These are phyloP conservation scores for Clavispora asparagi DNA, from an alignment of 805 yeast species.

Conservation along the genomic window DNA sequence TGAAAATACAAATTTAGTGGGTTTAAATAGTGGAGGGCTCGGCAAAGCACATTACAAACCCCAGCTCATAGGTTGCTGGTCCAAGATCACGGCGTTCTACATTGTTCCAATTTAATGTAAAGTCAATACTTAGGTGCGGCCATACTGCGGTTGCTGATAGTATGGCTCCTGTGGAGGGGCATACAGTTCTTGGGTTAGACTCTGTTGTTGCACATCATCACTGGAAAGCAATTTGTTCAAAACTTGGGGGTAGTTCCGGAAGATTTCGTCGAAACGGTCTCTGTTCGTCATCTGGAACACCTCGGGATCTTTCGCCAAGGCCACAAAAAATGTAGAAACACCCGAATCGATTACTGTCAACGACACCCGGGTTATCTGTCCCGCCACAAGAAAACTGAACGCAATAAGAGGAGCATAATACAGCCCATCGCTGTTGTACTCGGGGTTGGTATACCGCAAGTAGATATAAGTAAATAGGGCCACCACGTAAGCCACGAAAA, in stretches of 20 bases:
- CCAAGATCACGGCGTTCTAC: too few species aligned
- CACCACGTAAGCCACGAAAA: constrained; percentile 62
- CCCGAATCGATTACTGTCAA: constrained; percentile 78
- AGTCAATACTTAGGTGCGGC: not conserved
- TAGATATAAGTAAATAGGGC: constrained; percentile 61
- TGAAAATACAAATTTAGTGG: too few species aligned
- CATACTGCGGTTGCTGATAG: constrained; percentile 10
- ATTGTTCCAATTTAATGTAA: not conserved
- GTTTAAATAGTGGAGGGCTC: too few species aligned
- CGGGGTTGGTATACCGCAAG: constrained; percentile 63
- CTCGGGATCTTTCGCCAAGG: constrained; percentile 81
- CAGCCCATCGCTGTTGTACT: constrained; percentile 52
- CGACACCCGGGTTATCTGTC: constrained; percentile 70
- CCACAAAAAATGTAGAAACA: constrained; percentile 76
- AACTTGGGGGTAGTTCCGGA: constrained; percentile 65
- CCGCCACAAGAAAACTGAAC: constrained; percentile 64
- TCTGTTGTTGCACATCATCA: constrained; percentile 5
- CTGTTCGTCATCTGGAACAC: constrained; percentile 72
- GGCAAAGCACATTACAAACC: too few species aligned
- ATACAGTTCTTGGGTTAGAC: constrained; percentile 6
- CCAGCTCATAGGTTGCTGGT: too few species aligned
- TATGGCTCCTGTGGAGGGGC: constrained; percentile 5
- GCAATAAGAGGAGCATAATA: constrained; percentile 73
- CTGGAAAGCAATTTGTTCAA: constrained; percentile 39
- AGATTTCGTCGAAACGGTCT: constrained; percentile 55